Evolutionary conservation across 2,329 filamentous ascomycete genomes (phyloP).

Genomic region (Erysiphe pulchra): DNA sequence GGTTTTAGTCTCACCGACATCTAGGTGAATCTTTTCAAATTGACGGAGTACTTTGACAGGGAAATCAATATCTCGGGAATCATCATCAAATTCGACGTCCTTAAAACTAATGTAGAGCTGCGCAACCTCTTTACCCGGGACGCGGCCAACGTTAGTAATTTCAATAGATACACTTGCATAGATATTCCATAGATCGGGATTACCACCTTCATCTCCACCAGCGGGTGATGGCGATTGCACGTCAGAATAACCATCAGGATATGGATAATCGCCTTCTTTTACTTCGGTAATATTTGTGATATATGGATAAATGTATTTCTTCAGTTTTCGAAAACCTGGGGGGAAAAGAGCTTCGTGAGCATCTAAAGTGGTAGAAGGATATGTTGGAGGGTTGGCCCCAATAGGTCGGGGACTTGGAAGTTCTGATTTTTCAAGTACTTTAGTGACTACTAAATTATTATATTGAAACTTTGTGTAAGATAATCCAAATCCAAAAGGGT

Average conservation of each 20-base stretch:
- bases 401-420: slow-evolving; percentile 15
- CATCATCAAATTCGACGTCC: too few relatives aligned
- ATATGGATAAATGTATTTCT: slow-evolving; percentile 44
- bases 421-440: slow-evolving; percentile 15
- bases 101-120: slow-evolving; percentile 24
- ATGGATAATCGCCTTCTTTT: slow-evolving; percentile 17
- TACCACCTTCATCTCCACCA: slow-evolving; percentile 34
- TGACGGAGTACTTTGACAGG: too few relatives aligned
- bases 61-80: too few relatives aligned
- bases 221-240: slow-evolving; percentile 24
- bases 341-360: slow-evolving; percentile 29
- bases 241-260: slow-evolving; percentile 21
- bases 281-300: slow-evolving; percentile 12
- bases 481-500: slow-evolving; percentile 17
- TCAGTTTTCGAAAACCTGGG: slow-evolving; percentile 24
- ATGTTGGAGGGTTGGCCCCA: slow-evolving; percentile 19
- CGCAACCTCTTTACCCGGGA: slow-evolving; percentile 25
- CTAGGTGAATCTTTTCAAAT: too few relatives aligned
- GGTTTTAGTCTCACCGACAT: too few relatives aligned
- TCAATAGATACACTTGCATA: slow-evolving; percentile 26
- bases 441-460: slow-evolving; percentile 19
- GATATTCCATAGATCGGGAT: slow-evolving; percentile 27
- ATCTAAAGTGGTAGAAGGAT: slow-evolving; percentile 23
- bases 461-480: slow-evolving; percentile 38
- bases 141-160: slow-evolving; percentile 31